Conservation (phyloP, 768 basidiomycete species). For the Suillus cothurnatus region DNA sequence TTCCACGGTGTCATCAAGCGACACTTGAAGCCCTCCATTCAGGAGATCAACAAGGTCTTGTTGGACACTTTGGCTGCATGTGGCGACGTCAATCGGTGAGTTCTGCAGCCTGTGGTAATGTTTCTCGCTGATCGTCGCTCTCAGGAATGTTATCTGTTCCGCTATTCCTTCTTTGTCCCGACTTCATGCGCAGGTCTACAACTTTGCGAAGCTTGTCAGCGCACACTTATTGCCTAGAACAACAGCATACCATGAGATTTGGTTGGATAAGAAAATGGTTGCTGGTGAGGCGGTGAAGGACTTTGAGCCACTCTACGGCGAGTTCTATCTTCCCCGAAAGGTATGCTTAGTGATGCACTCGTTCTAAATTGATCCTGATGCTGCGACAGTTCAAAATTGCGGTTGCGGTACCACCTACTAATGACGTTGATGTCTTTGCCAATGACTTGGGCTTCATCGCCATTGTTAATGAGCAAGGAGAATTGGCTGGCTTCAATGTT, state of each 20-base stretch:
- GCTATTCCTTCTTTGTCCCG: constrained; percentile 90
- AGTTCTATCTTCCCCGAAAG: constrained; percentile 95
- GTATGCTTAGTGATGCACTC: constrained; percentile 38
- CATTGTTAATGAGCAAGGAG: constrained; percentile 73
- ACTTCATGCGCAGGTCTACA: constrained; percentile 79
- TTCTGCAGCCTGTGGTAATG: constrained; percentile 5
- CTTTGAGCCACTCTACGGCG: constrained; percentile 96
- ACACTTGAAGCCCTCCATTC: constrained; percentile 94
- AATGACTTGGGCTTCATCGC: constrained; percentile 98
- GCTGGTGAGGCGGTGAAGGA: constrained; percentile 93
- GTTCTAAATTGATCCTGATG: neutral
- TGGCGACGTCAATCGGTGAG: constrained; percentile 93
- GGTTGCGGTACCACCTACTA: constrained; percentile 93
- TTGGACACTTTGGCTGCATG: constrained; percentile 98
- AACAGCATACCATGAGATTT: constrained; percentile 97
- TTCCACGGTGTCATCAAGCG: constrained; percentile 99
- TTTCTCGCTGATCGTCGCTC: constrained; percentile 11
- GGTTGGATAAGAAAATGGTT: constrained; percentile 97
- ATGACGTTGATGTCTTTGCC: constrained; percentile 94
- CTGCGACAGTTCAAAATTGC: constrained; percentile 88
- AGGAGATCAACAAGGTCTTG: constrained; percentile 88
- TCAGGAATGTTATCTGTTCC: constrained; percentile 87
- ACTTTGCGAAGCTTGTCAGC: constrained; percentile 83
- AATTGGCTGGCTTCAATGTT: constrained; percentile 93
- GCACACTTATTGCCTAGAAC: constrained; percentile 87